These are phyloP conservation scores for Globisporangium apiculatum DNA, from an alignment of 352 stramenopile genomes.

Conservation along the genomic window DNA sequence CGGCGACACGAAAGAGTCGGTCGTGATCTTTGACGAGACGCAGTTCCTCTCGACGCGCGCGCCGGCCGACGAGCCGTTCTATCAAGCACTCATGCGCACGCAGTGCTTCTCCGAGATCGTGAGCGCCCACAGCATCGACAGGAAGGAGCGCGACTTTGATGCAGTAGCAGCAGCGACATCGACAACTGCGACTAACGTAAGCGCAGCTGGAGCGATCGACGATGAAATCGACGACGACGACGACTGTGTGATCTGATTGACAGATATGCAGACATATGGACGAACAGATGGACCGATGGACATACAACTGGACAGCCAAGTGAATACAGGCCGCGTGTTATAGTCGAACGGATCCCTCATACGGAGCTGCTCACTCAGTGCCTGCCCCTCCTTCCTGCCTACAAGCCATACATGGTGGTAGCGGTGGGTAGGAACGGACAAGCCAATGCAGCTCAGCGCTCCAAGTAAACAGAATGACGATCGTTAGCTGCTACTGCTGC, in stretches of 20 bases:
- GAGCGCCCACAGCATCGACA: conserved; percentile 67
- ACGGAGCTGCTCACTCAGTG: not conserved
- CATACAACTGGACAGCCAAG: not conserved
- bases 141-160: conserved; percentile 19
- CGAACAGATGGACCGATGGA: not conserved
- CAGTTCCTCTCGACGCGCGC: conserved; percentile 67
- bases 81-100: conserved; percentile 57
- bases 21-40: conserved; percentile 84
- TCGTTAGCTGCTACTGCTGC: too few relatives aligned
- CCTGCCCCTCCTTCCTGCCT: too few relatives aligned
- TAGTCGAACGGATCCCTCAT: not conserved
- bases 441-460: too few relatives aligned
- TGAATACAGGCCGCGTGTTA: not conserved
- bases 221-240: conserved; percentile 23
- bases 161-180: not conserved
- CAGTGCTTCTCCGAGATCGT: conserved; percentile 85
- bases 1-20: conserved; percentile 78
- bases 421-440: too few relatives aligned
- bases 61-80: conserved; percentile 54
- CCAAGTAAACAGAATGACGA: too few relatives aligned
- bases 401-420: too few relatives aligned
- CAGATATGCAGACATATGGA: not conserved
- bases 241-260: conserved; percentile 36
- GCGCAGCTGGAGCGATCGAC: conserved; percentile 8
- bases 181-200: not conserved